Conservation (phyloP, 257 asterid species). For the Solanum pennellii region DNA sequence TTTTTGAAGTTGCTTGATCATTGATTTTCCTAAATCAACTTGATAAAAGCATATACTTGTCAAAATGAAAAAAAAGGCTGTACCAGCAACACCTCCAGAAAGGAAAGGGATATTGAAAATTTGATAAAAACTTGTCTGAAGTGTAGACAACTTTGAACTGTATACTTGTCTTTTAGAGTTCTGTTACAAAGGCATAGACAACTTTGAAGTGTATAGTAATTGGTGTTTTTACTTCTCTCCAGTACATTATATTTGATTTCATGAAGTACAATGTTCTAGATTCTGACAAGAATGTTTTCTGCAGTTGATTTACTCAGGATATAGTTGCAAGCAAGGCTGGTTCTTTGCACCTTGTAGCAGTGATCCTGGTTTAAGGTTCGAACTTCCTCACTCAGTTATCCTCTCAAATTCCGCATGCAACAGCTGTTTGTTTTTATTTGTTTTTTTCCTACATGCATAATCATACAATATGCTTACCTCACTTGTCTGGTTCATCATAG, state of each 20-base stretch:
- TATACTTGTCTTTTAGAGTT: background rate
- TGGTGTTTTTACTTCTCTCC: background rate
- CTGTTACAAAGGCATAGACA: background rate
- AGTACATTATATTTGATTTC: background rate
- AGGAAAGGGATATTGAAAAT: background rate
- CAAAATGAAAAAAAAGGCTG: background rate
- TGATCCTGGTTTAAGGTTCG: conserved; percentile 76
- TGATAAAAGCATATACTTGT: background rate
- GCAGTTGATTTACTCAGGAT: conserved; percentile 87
- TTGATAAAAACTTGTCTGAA: background rate
- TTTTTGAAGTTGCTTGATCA: background rate
- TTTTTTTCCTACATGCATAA: background rate
- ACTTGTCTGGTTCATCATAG: background rate
- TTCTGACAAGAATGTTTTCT: conserved; percentile 4
- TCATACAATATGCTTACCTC: background rate
- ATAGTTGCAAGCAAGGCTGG: conserved; percentile 93
- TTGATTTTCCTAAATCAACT: background rate
- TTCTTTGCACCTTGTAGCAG: conserved; percentile 90
- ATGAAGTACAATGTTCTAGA: background rate
- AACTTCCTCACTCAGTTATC: conserved; percentile 1
- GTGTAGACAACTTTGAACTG: background rate
- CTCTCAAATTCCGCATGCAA: background rate
- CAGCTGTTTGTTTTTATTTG: background rate
- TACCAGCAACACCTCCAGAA: background rate
- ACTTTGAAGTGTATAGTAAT: background rate